Base-by-base conservation (phyloP, 345 rosid genomes). In the Syzygium oleosum region DNA sequence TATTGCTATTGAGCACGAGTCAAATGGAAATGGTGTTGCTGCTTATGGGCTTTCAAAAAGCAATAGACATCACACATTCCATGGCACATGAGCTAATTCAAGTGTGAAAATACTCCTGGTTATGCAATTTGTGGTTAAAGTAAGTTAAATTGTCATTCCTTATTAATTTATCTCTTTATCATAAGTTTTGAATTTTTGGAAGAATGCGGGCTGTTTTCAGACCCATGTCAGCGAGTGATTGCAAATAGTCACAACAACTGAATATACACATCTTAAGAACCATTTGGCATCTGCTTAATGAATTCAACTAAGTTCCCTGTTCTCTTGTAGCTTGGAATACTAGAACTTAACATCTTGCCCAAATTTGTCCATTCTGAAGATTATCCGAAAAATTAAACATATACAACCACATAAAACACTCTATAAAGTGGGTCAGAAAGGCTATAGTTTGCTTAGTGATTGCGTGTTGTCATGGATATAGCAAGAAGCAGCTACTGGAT, bases 191-290 rank as follows among this genome's bases (percentile, higher is more conserved):
- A 96, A 97, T 91, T 92, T 95, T 68, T 93, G 90, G 23, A 95
- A 91, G 85, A 97, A 95, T 55, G 98, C 95, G 98, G 77, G 99
- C 98, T 91, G 97, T 93, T 93, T 94, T 97, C 63, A 95, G 92
- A 58, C 98, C 99, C 99, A 97, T 95, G 90, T 98, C 99, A 65
- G 98, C 92, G 85, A 97, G 91, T 90, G 99, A 97, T 87, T 90
- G 98, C 92, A 95, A 89, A 91, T 97, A 97, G 90, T 97, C 99
- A 90, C 99, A 97, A 84, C 99, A 99, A 90, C 99, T 97, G 85
- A 97, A 91, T 87, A 97, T 96, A 94, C 99, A 97, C 98, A 95
- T 96, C 91, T 97, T 98, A 61, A 97, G 98, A 89, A 97, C 89
- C 99, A 95, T 96, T 43, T 43, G 46, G 6, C 46, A 43, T 43